Conservation (phyloP, 768 basidiomycete species). For the Kwoniella mangroviensis region DNA sequence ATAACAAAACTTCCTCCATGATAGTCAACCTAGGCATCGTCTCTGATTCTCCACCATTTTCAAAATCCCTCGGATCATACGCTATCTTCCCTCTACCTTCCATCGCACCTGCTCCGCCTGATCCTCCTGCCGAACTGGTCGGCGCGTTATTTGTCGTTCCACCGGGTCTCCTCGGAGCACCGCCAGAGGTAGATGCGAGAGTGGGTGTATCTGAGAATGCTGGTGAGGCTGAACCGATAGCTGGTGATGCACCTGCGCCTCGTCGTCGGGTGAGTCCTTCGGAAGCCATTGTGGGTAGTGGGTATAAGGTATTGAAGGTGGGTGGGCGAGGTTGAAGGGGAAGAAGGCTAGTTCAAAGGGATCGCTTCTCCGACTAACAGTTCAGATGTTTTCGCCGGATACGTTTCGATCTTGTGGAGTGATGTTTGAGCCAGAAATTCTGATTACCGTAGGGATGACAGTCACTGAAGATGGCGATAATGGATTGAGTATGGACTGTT, state of each 20-base stretch:
- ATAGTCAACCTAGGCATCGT: conserved; percentile 84
- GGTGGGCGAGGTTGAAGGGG: background rate
- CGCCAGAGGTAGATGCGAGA: conserved; percentile 29
- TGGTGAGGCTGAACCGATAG: conserved; percentile 30
- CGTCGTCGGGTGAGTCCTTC: conserved; percentile 57
- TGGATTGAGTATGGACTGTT: too few relatives aligned
- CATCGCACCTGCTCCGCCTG: conserved; percentile 64
- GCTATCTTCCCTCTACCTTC: conserved; percentile 87
- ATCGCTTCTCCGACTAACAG: too few relatives aligned
- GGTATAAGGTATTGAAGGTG: background rate
- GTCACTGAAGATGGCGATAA: too few relatives aligned
- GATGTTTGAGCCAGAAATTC: too few relatives aligned
- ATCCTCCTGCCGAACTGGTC: conserved; percentile 38
- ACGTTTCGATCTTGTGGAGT: too few relatives aligned
- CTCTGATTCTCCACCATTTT: conserved; percentile 61
- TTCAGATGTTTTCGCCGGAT: too few relatives aligned
- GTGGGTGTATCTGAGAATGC: conserved; percentile 28
- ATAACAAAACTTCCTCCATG: conserved; percentile 92
- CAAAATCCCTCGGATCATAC: conserved; percentile 87
- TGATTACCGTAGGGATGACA: too few relatives aligned
- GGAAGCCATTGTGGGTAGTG: conserved; percentile 35
- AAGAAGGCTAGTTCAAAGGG: background rate
- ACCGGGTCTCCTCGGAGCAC: conserved; percentile 28
- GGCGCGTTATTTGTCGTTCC: conserved; percentile 61
- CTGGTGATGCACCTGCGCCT: conserved; percentile 45